Conservation (phyloP, 2,329 filamentous ascomycete genomes). For the Hymenoscyphus salicellus region DNA sequence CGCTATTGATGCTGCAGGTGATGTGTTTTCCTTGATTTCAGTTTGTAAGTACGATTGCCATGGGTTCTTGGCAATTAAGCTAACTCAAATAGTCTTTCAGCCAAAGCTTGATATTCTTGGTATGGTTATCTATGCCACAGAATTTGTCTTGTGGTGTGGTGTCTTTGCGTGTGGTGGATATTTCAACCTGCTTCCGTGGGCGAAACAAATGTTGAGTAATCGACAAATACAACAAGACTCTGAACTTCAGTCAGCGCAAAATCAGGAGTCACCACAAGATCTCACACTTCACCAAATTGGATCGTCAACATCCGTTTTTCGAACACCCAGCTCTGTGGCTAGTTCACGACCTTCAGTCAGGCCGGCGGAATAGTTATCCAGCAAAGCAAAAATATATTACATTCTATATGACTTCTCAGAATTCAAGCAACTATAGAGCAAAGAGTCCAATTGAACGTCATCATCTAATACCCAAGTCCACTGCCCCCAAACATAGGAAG, state of each 20-base stretch:
- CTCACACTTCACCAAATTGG: constrained; percentile 48
- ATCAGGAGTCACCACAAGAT: constrained; percentile 14
- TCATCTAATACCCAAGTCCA: constrained; percentile 12
- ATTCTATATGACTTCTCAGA: not conserved
- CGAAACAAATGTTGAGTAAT: constrained; percentile 39
- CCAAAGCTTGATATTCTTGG: constrained; percentile 57
- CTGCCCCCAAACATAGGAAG: constrained; percentile 19
- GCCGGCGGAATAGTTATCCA: not conserved
- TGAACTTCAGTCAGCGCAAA: constrained; percentile 12
- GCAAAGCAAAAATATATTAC: not conserved
- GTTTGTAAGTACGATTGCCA: constrained; percentile 41
- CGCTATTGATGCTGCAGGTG: constrained; percentile 65
- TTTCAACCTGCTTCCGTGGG: constrained; percentile 61
- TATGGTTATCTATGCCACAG: constrained; percentile 64
- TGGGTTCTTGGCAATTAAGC: not conserved
- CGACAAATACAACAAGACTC: constrained; percentile 19
- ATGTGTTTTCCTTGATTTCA: constrained; percentile 64
- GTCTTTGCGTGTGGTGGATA: constrained; percentile 64
- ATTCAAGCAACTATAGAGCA: not conserved
- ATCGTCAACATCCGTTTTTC: constrained; percentile 63
- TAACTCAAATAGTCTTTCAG: constrained; percentile 48
- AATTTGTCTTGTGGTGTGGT: constrained; percentile 64
- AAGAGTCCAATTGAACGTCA: not conserved
- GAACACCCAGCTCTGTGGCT: constrained; percentile 46
- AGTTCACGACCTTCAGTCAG: constrained; percentile 9